Evolutionary conservation across 345 rosid genomes (phyloP).

Genomic region (Salix arbutifolia): DNA sequence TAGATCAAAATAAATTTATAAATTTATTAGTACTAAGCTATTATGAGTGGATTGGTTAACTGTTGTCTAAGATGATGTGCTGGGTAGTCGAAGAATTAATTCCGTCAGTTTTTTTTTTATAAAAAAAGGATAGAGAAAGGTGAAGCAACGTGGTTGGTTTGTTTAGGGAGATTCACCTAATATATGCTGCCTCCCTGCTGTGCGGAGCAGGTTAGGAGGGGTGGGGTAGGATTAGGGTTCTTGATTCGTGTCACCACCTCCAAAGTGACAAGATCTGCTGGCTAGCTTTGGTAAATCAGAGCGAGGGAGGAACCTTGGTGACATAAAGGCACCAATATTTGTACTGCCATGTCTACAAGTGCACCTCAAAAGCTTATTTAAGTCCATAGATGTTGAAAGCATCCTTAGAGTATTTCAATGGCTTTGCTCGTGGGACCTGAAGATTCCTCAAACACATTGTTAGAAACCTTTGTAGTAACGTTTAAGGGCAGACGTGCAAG

Average conservation of each 20-base stretch:
- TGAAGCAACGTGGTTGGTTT: background rate
- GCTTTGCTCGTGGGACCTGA: slow-evolving; percentile 1
- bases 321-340: background rate
- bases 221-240: slow-evolving; percentile 9
- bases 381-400: background rate
- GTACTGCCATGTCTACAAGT: background rate
- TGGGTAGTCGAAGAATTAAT: background rate
- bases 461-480: background rate
- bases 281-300: slow-evolving; percentile 6
- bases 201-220: background rate
- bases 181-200: background rate
- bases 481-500: too few relatives aligned
- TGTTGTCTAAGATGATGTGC: background rate
- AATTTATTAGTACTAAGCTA: too few relatives aligned
- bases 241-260: background rate
- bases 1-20: too few relatives aligned
- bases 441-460: background rate
- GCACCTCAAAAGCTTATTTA: slow-evolving; percentile 4
- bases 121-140: too few relatives aligned
- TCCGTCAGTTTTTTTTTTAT: background rate
- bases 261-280: background rate
- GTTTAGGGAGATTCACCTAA: background rate
- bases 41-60: too few relatives aligned
- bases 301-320: background rate
- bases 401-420: background rate